Conservation (phyloP, 1,139 yeast species). For the Yamadazyma sp. region DNA sequence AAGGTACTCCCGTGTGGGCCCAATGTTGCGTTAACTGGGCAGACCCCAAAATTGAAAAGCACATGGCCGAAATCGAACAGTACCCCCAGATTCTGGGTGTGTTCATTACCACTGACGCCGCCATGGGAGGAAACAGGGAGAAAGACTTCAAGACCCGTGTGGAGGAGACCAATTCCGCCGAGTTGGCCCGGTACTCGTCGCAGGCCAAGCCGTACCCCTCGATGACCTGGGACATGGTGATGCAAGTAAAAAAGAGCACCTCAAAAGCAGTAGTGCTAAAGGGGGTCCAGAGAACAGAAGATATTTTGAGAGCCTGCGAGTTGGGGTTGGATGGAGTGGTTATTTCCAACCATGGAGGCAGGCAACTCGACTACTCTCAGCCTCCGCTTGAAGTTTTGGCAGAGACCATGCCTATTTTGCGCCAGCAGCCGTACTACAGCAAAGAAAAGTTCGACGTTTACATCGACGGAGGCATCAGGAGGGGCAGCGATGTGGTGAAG, state of each 20-base stretch:
- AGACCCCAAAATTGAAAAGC: slow-evolving; percentile 18
- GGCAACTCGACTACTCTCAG: slow-evolving; percentile 49
- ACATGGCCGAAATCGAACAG: slow-evolving; percentile 18
- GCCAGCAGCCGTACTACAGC: slow-evolving; percentile 28
- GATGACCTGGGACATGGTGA: slow-evolving; percentile 20
- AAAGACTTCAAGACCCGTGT: slow-evolving; percentile 22
- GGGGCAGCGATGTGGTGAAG: slow-evolving; percentile 52
- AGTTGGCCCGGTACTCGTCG: slow-evolving; percentile 8
- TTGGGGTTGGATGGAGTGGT: slow-evolving; percentile 47
- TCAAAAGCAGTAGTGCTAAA: slow-evolving; percentile 40
- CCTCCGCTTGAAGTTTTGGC: slow-evolving; percentile 50
- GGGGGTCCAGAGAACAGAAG: slow-evolving; percentile 53
- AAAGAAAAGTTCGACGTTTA: slow-evolving; percentile 37
- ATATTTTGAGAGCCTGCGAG: slow-evolving; percentile 45
- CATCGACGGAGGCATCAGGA: slow-evolving; percentile 52
- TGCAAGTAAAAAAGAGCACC: slow-evolving; percentile 18
- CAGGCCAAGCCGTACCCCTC: slow-evolving; percentile 10
- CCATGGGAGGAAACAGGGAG: slow-evolving; percentile 26
- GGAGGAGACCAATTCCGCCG: slow-evolving; percentile 10
- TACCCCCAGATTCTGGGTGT: slow-evolving; percentile 24
- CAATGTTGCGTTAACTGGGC: slow-evolving; percentile 47
- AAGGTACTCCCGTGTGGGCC: slow-evolving; percentile 25
- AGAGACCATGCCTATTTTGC: slow-evolving; percentile 39
- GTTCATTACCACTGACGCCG: slow-evolving; percentile 28
- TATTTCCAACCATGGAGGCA: slow-evolving; percentile 55